Base-by-base conservation (phyloP, 176 grass and related monocot genomes). In the Musa beccarii region DNA sequence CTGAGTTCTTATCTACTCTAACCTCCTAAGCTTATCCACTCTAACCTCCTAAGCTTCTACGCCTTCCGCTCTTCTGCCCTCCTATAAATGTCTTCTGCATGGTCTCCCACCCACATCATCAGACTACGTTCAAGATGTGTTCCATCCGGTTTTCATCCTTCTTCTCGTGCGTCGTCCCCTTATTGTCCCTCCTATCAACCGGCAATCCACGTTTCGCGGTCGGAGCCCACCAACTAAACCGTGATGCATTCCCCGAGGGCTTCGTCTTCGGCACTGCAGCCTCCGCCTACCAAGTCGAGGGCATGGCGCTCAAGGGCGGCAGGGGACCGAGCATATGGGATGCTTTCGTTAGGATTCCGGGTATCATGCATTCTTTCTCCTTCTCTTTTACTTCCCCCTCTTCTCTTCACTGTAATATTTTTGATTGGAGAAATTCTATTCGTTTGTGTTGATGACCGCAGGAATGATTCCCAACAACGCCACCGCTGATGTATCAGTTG, bases 211-310 rank as follows among this genome's bases (percentile, higher is more conserved):
- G 34, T 4, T 43, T 43, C 0, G 9, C 62, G 2, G 8, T 2
- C 10, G 2, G 2, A 22, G 62, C 1, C 10, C 21, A 22, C 62
- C 25, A 34, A 14, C 10, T 94, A 63, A 88, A 74, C 82, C 88
- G 83, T 9, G 23, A 24, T 5, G 79, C 67, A 11, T 90, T 94
- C 80, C 83, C 88, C 6, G 2, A 76, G 51, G 85, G 81, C 23
- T 93, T 93, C 70, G 82, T 90, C 8, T 93, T 93, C 53, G 87
- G 91, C 25, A 90, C 85, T 6, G 91, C 87, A 15, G 85, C 91
- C 13, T 93, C 87, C 11, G 87, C 91, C n/a, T 93, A 93, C 78
- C 91, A 93, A 72, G 91, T 93, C 1, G 91, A 93, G 81, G 91
- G 91, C 6, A 93, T 93, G 91, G 87, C 91, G 12, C 81, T 81